phyloP scores from a whole-genome alignment of 306 rosid species.

The Quercus parvula region DNA sequence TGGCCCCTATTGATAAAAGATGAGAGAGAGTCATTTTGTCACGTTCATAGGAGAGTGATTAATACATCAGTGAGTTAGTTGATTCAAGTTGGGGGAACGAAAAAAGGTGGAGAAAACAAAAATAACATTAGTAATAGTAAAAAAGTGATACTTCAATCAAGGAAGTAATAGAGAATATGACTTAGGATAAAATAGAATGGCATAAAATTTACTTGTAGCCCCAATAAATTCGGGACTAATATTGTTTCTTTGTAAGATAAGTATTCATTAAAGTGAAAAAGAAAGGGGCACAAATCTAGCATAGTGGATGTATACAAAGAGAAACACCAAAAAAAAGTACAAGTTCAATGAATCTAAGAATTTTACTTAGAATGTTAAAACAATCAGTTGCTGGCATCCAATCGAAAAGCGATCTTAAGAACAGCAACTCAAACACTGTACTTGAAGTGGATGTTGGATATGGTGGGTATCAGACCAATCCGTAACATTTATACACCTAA shows the following conservation, averaged over 20 bases:
- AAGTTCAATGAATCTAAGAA: background rate
- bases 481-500: background rate
- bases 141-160: no score
- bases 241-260: background rate
- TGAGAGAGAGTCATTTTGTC: no score
- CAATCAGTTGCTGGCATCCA: background rate
- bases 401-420: background rate
- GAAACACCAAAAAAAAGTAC: background rate
- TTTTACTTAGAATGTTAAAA: background rate
- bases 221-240: no score
- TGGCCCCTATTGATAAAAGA: no score
- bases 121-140: no score
- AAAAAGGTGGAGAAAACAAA: no score
- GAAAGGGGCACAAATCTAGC: background rate
- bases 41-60: no score
- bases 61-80: no score
- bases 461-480: background rate
- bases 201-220: no score
- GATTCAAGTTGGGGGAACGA: no score
- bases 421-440: background rate
- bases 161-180: no score
- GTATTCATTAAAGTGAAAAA: background rate
- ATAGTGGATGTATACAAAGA: background rate
- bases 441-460: background rate
- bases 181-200: no score